A percentile compares a stretch with the other conserved stretches of the same genome.
These are phyloP conservation scores for Brasenia schreberi DNA, from an alignment of 164 flowering plant genomes.

Conservation along the genomic window DNA sequence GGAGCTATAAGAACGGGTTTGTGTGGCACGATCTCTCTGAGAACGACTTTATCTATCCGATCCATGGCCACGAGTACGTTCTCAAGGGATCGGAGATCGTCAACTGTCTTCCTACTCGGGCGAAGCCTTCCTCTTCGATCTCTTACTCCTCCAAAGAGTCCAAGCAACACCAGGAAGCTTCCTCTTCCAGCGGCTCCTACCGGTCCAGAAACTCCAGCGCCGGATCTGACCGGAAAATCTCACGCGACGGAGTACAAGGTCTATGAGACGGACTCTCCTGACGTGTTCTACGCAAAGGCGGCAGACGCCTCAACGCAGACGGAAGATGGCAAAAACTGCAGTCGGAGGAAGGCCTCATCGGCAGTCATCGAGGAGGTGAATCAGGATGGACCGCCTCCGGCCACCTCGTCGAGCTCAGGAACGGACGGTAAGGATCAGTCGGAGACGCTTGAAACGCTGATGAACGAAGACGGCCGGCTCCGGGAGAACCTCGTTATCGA, in stretches of 20 bases:
- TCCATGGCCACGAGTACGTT: constrained; percentile 79
- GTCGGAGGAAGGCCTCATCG: constrained; percentile 9
- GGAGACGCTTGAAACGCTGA: constrained; percentile 63
- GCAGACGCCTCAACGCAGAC: constrained; percentile 84
- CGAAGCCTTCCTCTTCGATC: not conserved
- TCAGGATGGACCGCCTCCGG: constrained; percentile 83
- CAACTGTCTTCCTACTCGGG: not conserved
- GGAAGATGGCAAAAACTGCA: constrained; percentile 39
- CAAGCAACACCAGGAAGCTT: not conserved
- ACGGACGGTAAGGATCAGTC: constrained; percentile 10
- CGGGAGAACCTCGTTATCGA: constrained; percentile 5
- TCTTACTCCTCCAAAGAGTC: not conserved
- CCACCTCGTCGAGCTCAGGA: constrained; percentile 55
- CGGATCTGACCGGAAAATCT: not conserved
- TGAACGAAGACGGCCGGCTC: constrained; percentile 57
- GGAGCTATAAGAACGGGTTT: constrained; percentile 87
- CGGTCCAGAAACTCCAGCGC: not conserved
- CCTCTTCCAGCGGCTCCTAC: not conserved
- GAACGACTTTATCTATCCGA: constrained; percentile 70
- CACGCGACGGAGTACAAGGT: constrained; percentile 47
- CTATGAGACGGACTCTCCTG: constrained; percentile 33
- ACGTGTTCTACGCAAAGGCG: constrained; percentile 22
- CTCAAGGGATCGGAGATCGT: constrained; percentile 89
- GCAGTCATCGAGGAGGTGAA: constrained; percentile 27
- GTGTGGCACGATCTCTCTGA: constrained; percentile 92